A percentile compares a stretch with the other conserved stretches of the same genome.
phyloP scores from a whole-genome alignment of 257 asterid species.

The Ajuga chamaepitys region DNA sequence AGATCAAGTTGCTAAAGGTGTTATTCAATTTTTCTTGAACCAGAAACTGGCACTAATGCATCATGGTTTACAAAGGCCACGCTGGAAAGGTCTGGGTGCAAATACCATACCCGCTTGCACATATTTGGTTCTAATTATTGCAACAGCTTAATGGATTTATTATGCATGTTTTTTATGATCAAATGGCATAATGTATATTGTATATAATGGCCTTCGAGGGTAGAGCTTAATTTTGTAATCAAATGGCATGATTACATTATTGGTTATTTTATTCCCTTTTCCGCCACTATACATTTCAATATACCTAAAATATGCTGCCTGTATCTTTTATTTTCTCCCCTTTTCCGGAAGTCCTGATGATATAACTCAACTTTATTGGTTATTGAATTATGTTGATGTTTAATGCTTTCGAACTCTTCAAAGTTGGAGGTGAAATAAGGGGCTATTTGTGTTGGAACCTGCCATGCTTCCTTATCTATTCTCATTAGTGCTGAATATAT shows the following conservation, averaged over 20 bases:
- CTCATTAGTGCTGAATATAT: neutral
- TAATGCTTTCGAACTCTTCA: neutral
- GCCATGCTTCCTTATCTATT: conserved; percentile 6
- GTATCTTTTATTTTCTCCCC: neutral
- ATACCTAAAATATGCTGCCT: neutral
- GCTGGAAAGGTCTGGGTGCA: conserved; percentile 66
- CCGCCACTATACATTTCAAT: neutral
- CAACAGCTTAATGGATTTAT: neutral
- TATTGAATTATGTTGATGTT: neutral
- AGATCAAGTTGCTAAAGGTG: conserved; percentile 83
- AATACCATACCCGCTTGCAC: neutral
- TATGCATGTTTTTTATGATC: no score
- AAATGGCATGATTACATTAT: conserved; percentile 1
- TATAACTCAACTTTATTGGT: neutral
- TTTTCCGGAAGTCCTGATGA: neutral
- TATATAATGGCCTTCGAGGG: no score
- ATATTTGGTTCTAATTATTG: neutral
- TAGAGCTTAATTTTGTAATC: neutral
- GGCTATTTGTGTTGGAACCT: neutral
- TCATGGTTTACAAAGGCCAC: conserved; percentile 95
- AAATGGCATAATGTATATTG: no score
- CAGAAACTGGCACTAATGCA: conserved; percentile 42
- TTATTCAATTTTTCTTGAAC: conserved; percentile 76
- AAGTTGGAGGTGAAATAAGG: neutral
- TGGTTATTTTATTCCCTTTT: neutral